Conservation (phyloP, 768 basidiomycete genomes). For the Kwoniella bestiolae region DNA sequence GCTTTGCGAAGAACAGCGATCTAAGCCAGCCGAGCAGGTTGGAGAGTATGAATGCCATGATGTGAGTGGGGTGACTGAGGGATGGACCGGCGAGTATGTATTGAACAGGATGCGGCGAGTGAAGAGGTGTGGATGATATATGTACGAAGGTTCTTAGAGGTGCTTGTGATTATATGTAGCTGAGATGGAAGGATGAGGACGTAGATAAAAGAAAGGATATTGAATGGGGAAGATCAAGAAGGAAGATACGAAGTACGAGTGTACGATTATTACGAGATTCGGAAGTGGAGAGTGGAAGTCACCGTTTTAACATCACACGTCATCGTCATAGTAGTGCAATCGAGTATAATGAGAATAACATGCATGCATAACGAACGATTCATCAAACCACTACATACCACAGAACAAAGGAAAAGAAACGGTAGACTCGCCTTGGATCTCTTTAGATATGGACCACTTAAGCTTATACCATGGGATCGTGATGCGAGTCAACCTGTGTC, state of each 20-base stretch:
- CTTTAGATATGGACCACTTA: neutral
- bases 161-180: no score
- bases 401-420: neutral
- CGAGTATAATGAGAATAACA: no score
- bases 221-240: no score
- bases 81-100: neutral
- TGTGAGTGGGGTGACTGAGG: neutral
- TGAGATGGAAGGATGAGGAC: no score
- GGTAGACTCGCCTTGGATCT: slow-evolving; percentile 3
- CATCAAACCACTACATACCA: neutral
- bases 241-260: no score
- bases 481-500: neutral
- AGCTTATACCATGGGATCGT: neutral
- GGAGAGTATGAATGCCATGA: slow-evolving; percentile 62
- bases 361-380: neutral
- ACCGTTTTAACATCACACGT: no score
- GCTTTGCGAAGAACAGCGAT: slow-evolving; percentile 80
- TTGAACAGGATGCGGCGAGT: neutral
- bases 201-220: neutral
- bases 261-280: neutral
- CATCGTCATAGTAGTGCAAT: no score
- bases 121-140: neutral
- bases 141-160: no score
- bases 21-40: slow-evolving; percentile 67
- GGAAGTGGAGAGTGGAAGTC: neutral